phyloP scores from a whole-genome alignment of 768 basidiomycete genomes.

The Mycena haematopus region DNA sequence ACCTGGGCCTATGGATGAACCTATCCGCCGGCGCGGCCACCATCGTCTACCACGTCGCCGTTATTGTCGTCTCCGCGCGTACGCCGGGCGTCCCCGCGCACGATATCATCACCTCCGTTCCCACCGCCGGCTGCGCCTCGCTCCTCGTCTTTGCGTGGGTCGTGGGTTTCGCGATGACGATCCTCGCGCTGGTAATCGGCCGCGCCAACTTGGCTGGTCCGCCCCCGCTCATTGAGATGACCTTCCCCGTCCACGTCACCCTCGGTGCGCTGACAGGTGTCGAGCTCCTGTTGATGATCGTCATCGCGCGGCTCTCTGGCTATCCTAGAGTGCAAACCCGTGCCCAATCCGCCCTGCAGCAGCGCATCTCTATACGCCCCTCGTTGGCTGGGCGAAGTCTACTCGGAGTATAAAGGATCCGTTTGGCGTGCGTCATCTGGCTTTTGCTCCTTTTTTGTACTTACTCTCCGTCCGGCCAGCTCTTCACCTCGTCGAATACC shows the following conservation, averaged over 20 bases:
- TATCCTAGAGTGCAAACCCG: not conserved
- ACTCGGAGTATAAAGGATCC: not conserved
- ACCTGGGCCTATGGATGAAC: slow-evolving; percentile 27
- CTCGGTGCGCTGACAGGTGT: slow-evolving; percentile 15
- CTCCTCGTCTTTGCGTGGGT: slow-evolving; percentile 28
- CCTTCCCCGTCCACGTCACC: slow-evolving; percentile 18
- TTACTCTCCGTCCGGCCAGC: not conserved
- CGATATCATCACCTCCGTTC: slow-evolving; percentile 14
- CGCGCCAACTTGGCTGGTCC: slow-evolving; percentile 22
- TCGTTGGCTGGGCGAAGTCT: not conserved
- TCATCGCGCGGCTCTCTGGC: slow-evolving; percentile 18
- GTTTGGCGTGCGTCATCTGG: not conserved
- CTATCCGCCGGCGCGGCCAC: slow-evolving; percentile 19
- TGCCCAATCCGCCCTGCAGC: slow-evolving; percentile 5
- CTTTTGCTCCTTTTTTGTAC: not conserved
- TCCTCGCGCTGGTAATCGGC: slow-evolving; percentile 18
- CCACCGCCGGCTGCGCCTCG: slow-evolving; percentile 24
- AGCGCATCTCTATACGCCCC: slow-evolving; percentile 12
- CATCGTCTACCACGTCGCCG: slow-evolving; percentile 24
- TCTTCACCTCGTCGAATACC: no score
- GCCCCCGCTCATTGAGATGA: slow-evolving; percentile 19
- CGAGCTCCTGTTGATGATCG: slow-evolving; percentile 10
- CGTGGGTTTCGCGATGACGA: slow-evolving; percentile 23
- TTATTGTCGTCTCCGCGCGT: slow-evolving; percentile 21
- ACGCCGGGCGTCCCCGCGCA: slow-evolving; percentile 1